Evolutionary conservation across 352 stramenopile species (phyloP).

Genomic region (Phytophthora boehmeriae): DNA sequence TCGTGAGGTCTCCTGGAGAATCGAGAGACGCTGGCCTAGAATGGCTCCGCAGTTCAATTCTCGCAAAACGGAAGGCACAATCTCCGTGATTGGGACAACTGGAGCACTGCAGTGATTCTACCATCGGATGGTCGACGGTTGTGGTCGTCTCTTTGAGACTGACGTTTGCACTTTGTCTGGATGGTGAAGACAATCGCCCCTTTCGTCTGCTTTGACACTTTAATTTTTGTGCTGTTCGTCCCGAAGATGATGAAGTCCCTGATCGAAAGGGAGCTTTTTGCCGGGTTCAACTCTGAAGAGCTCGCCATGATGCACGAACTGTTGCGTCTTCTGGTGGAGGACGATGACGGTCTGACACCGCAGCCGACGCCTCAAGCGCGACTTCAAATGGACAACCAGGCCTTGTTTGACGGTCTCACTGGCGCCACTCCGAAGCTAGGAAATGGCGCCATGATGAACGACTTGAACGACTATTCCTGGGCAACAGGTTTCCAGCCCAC

Average conservation of each 20-base stretch:
- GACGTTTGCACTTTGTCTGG: conserved; percentile 24
- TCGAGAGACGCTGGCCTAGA: conserved; percentile 14
- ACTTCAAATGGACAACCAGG: conserved; percentile 23
- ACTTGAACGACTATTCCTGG: conserved; percentile 17
- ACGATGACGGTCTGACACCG: conserved; percentile 32
- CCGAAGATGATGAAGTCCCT: conserved; percentile 27
- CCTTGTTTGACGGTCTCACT: conserved; percentile 21
- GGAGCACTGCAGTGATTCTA: conserved; percentile 14
- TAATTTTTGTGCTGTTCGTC: conserved; percentile 34
- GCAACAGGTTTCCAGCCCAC: conserved; percentile 14
- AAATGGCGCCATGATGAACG: conserved; percentile 12
- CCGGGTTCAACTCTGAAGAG: conserved; percentile 45
- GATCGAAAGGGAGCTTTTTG: conserved; percentile 41
- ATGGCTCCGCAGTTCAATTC: background rate
- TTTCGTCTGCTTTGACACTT: conserved; percentile 21
- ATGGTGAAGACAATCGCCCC: background rate
- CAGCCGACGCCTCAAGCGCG: conserved; percentile 23
- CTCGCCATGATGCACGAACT: conserved; percentile 49
- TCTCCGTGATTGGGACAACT: conserved; percentile 32
- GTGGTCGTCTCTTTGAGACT: conserved; percentile 26
- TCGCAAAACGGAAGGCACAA: conserved; percentile 20
- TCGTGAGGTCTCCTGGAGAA: conserved; percentile 21
- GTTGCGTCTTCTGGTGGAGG: conserved; percentile 36
- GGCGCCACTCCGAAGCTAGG: conserved; percentile 15
- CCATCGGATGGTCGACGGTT: conserved; percentile 19